Evolutionary conservation across 139 green algal genomes (phyloP), one percentile per base, ranked within the genome.

Genomic region (Asterochloris erici): DNA sequence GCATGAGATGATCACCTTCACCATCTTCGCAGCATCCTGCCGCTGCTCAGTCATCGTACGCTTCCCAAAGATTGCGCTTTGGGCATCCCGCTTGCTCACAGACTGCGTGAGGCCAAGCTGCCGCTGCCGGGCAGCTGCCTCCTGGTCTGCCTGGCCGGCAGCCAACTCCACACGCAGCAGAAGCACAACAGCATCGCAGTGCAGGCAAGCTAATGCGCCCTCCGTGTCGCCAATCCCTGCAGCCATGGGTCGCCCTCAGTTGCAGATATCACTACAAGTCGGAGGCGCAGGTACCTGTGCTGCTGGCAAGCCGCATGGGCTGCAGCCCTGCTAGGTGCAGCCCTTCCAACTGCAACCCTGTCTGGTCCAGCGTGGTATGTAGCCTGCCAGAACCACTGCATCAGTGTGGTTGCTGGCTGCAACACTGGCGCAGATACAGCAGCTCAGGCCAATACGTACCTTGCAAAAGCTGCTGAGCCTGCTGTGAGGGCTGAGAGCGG

Each of bases 181-280:
- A 29, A 91, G 81, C 29, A 87, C 68, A 68, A 93, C 27, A 10
- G 86, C 69, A 79, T 95, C 90, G 38, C 85, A 83, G 77, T 95
- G 90, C 27, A 95, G 81, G 83, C 87, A 91, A 28, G 89, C 90
- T 28, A 94, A 83, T 75, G 91, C 88, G 73, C 90, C 86, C 79
- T 91, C 89, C 10, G 83, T 85, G 24, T 85, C 70, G 17, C 75
- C 82, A 87, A 95, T 90, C 26, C 82, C 90, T 93, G 88, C 68
- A 85, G 13, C 60, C 29, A 62, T 26, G 14, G 66, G 17, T 74
- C 9, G 13, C 76, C 10, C 23, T 61, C 21, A 4, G 0, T 24
- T 81, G 21, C 21, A 54, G 11, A n/a, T n/a, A n/a, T n/a, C n/a
- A 54, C 4, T 54, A 54, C 38, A 54, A 10, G 38, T 54, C 6